Percentiles rank a stretch among this genome's conserved stretches.
These are phyloP conservation scores for Epichloe brachyelytri DNA, from an alignment of 2,329 filamentous ascomycete species.

Conservation along the genomic window DNA sequence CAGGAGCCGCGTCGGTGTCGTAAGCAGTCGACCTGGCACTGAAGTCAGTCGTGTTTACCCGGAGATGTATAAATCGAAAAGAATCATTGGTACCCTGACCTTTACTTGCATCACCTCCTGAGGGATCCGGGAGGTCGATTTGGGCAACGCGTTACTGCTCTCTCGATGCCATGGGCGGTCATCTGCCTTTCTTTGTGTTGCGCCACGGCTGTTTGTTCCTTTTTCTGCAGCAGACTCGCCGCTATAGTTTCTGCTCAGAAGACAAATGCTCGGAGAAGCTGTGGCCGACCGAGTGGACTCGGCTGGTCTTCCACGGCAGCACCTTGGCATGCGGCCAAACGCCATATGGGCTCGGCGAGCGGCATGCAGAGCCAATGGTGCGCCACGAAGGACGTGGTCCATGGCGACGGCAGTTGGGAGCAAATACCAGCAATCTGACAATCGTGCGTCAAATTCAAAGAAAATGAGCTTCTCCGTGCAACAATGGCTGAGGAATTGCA, in stretches of 20 bases:
- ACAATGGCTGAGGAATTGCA: too few relatives aligned
- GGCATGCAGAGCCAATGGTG: not conserved
- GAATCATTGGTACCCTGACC: constrained; percentile 11
- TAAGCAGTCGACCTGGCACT: constrained; percentile 54
- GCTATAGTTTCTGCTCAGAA: not conserved
- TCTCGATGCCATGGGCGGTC: constrained; percentile 55
- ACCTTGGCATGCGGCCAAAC: not conserved
- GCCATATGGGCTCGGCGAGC: not conserved
- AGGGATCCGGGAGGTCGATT: constrained; percentile 16
- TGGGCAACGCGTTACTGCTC: constrained; percentile 32
- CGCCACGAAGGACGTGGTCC: constrained; percentile 2
- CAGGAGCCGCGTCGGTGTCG: constrained; percentile 66
- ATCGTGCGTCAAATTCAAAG: not conserved
- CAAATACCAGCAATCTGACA: not conserved
- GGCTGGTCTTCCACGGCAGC: not conserved
- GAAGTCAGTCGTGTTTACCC: not conserved
- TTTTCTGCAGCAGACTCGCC: not conserved
- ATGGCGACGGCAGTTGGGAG: not conserved
- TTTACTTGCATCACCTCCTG: constrained; percentile 16
- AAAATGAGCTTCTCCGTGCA: not conserved
- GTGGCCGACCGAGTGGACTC: not conserved
- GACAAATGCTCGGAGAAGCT: not conserved
- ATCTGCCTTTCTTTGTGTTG: constrained; percentile 41
- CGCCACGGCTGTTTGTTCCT: not conserved
- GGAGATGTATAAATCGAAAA: too few relatives aligned